phyloP scores from a whole-genome alignment of 257 asterid genomes.

The Schizonepeta tenuifolia region DNA sequence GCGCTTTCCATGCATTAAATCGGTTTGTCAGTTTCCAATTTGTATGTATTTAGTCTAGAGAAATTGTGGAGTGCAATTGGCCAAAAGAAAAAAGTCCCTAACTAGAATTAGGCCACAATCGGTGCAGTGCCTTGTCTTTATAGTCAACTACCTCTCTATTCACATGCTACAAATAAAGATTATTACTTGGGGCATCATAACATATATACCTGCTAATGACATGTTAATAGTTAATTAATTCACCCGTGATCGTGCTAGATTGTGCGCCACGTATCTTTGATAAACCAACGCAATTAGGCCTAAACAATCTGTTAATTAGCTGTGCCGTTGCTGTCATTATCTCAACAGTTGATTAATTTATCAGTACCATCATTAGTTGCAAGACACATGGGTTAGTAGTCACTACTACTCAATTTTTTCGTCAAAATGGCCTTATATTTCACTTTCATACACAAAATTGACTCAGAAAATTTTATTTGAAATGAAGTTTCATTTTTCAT shows the following conservation, averaged over 20 bases:
- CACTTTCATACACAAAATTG: too few species aligned
- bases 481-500: too few species aligned
- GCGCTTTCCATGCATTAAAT: conserved; percentile 4
- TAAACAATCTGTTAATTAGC: conserved; percentile 22
- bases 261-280: conserved; percentile 37
- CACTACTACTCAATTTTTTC: not conserved
- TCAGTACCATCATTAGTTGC: not conserved
- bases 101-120: conserved; percentile 26
- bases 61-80: not conserved
- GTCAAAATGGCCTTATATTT: not conserved
- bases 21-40: conserved; percentile 14
- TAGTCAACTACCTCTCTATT: conserved; percentile 27
- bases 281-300: conserved; percentile 6
- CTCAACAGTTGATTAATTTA: conserved; percentile 15
- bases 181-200: not conserved
- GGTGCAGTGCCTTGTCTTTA: conserved; percentile 20
- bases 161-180: conserved; percentile 27
- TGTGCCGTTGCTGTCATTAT: conserved; percentile 30
- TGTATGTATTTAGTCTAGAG: conserved; percentile 4
- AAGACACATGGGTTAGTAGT: not conserved
- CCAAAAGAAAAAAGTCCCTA: not conserved
- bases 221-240: not conserved
- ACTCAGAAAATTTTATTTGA: too few species aligned
- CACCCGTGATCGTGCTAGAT: conserved; percentile 31
- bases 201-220: not conserved